Evolutionary conservation across 495 filamentous ascomycete species (phyloP).

Genomic region (Penicillium coprophilum): DNA sequence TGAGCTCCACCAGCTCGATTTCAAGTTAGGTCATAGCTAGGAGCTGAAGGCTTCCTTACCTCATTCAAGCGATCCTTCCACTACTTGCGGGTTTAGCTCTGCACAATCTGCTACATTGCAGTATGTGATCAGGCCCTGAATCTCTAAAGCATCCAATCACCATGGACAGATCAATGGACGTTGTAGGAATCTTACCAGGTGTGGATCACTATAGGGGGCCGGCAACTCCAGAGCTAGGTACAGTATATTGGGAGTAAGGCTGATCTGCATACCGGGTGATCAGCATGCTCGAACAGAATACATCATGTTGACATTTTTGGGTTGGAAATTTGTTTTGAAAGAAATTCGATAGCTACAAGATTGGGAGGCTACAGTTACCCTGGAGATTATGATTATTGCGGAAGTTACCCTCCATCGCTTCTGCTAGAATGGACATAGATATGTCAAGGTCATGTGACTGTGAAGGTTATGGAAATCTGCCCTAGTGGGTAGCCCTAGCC

Average conservation of each 20-base stretch:
- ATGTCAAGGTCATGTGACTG: background rate
- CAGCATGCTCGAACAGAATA: background rate
- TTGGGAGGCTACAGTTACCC: too few relatives aligned
- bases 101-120: background rate
- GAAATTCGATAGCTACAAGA: background rate
- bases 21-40: background rate
- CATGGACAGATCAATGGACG: background rate
- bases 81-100: too few relatives aligned
- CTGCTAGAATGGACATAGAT: background rate
- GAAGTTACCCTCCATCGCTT: background rate
- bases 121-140: background rate
- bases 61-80: too few relatives aligned
- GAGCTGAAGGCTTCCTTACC: background rate
- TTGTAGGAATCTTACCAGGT: background rate
- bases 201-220: background rate
- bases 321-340: background rate
- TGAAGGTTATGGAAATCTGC: constrained; percentile 8
- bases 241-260: too few relatives aligned
- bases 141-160: background rate
- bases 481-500: constrained; percentile 23
- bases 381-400: background rate
- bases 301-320: background rate
- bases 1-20: background rate
- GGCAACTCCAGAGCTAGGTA: too few relatives aligned
- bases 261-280: too few relatives aligned